Evolutionary conservation across 164 flowering plant species (phyloP).

Genomic region (Chimonanthus praecox): DNA sequence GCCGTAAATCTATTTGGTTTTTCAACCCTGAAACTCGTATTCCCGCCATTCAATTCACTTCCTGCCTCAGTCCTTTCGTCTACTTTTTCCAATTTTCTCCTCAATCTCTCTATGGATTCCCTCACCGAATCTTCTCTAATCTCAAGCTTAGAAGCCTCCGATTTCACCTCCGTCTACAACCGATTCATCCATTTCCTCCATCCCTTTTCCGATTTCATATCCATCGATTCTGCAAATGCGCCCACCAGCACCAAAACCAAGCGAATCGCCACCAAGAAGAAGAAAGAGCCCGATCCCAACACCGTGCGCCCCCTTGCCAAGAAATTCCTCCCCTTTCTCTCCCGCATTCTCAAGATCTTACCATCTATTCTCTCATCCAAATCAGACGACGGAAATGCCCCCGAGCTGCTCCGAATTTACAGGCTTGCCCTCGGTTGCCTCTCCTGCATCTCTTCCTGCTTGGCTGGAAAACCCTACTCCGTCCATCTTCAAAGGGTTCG

Average conservation of each 20-base stretch:
- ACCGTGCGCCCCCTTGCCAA: conserved; percentile 65
- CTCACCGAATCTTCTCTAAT: conserved; percentile 19
- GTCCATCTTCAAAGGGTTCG: conserved; percentile 47
- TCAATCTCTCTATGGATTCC: conserved; percentile 10
- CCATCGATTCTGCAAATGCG: background rate
- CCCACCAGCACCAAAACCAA: conserved; percentile 10
- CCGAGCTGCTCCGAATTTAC: conserved; percentile 42
- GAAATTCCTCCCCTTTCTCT: conserved; percentile 57
- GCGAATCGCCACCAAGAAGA: conserved; percentile 3
- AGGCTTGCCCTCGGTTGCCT: conserved; percentile 30
- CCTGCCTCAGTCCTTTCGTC: background rate
- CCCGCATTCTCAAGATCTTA: conserved; percentile 43
- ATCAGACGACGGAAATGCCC: conserved; percentile 8
- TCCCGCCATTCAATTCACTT: background rate
- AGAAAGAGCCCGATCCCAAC: conserved; percentile 7
- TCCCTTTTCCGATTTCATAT: conserved; percentile 18
- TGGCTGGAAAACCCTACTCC: conserved; percentile 45
- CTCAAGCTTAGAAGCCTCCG: conserved; percentile 15
- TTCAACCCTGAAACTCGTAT: no score
- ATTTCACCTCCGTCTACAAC: conserved; percentile 13
- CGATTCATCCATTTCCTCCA: conserved; percentile 12
- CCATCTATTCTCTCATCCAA: conserved; percentile 45
- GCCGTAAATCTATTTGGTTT: background rate
- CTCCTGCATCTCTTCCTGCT: conserved; percentile 27
- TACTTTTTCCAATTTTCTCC: background rate